phyloP scores from a whole-genome alignment of 257 asterid genomes.

The Ehretia macrophylla region DNA sequence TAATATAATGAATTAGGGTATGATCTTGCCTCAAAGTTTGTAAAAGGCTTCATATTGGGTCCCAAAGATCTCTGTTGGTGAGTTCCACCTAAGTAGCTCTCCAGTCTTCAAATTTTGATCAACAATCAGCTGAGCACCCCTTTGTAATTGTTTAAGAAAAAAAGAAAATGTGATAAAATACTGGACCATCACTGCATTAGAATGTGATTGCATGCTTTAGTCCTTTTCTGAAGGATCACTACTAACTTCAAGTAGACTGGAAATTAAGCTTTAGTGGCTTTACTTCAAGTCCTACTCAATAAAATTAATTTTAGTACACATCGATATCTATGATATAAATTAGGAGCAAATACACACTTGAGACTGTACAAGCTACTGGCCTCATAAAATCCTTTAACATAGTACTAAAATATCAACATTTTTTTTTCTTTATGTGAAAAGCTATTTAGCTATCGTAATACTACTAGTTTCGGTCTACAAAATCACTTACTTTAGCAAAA shows the following conservation, averaged over 20 bases:
- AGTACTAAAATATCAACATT: no score
- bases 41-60: slow-evolving; percentile 27
- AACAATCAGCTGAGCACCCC: slow-evolving; percentile 11
- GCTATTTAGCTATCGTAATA: no score
- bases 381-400: no score
- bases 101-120: slow-evolving; percentile 27
- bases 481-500: no score
- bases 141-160: not conserved
- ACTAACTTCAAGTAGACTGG: not conserved
- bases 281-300: not conserved
- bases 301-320: no score
- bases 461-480: no score
- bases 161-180: slow-evolving; percentile 5
- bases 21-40: slow-evolving; percentile 54
- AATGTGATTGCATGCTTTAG: slow-evolving; percentile 27
- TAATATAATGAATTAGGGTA: slow-evolving; percentile 12
- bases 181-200: slow-evolving; percentile 41
- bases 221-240: slow-evolving; percentile 38
- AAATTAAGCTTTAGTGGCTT: not conserved
- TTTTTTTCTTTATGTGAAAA: no score
- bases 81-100: slow-evolving; percentile 19
- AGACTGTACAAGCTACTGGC: no score
- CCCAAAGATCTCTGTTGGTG: slow-evolving; percentile 38
- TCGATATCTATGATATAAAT: no score
- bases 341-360: no score